phyloP scores from a whole-genome alignment of 2,329 filamentous ascomycete species.

The Davidsoniella neocaledoniae region DNA sequence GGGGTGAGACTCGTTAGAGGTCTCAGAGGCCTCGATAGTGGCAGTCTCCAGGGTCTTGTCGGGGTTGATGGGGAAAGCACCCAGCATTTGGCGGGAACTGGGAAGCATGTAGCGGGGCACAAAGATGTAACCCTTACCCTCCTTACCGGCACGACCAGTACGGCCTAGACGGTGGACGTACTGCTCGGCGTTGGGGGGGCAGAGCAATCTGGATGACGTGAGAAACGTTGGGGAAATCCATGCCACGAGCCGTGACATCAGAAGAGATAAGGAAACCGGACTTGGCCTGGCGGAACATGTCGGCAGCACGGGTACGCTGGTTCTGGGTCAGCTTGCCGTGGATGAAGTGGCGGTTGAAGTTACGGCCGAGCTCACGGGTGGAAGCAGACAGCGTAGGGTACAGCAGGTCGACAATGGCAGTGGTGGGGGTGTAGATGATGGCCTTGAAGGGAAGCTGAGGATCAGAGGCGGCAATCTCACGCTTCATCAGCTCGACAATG shows the following conservation, averaged over 20 bases:
- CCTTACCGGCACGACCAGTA: conserved; percentile 58
- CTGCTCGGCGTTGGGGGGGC: conserved; percentile 46
- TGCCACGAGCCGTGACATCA: conserved; percentile 65
- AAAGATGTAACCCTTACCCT: conserved; percentile 55
- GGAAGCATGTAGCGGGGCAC: conserved; percentile 36
- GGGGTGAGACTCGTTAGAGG: conserved; percentile 9
- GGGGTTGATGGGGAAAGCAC: conserved; percentile 41
- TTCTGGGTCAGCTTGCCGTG: conserved; percentile 62
- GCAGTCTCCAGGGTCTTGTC: conserved; percentile 35
- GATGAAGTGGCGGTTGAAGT: conserved; percentile 41
- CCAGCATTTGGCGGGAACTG: conserved; percentile 33
- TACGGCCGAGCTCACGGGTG: conserved; percentile 26
- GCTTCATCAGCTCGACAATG: conserved; percentile 57
- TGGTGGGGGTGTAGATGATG: conserved; percentile 83
- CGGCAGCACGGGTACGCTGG: conserved; percentile 51
- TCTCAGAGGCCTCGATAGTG: conserved; percentile 3
- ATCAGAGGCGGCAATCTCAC: conserved; percentile 31
- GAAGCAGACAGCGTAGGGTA: conserved; percentile 30
- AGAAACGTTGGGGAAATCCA: conserved; percentile 70
- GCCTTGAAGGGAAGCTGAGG: conserved; percentile 63
- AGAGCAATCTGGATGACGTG: conserved; percentile 59
- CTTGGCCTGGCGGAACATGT: conserved; percentile 49
- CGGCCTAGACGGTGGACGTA: conserved; percentile 67
- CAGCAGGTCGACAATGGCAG: conserved; percentile 42
- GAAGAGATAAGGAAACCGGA: conserved; percentile 57